These are phyloP conservation scores for Platanthera zijinensis DNA, from an alignment of 106 monocot species.

Conservation along the genomic window DNA sequence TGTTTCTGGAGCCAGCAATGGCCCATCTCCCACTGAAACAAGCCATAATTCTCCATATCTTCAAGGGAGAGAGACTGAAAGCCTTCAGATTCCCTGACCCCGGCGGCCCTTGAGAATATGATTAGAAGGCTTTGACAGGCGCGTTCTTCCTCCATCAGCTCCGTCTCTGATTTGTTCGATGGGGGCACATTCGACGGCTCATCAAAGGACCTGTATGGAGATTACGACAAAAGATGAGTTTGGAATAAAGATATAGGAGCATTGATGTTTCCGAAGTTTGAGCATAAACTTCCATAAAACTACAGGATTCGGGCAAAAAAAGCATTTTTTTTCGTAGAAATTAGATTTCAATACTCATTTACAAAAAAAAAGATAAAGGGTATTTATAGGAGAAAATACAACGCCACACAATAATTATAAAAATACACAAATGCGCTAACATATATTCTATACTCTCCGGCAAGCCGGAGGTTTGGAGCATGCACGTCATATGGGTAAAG, in stretches of 20 bases:
- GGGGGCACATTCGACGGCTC: background rate
- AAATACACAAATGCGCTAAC: no score
- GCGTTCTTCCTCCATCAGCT: constrained; percentile 8
- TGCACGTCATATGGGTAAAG: no score
- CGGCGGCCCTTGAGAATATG: background rate
- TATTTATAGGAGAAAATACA: no score
- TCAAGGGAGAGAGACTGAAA: background rate
- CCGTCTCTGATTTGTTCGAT: background rate
- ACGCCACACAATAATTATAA: no score
- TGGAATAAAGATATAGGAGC: background rate
- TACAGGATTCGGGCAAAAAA: no score
- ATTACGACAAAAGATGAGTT: background rate
- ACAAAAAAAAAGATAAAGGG: no score
- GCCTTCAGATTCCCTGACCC: background rate
- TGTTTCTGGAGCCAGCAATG: background rate
- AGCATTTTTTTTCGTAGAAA: no score
- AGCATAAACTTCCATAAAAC: background rate
- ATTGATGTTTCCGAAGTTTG: background rate
- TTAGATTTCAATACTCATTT: no score
- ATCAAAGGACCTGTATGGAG: background rate
- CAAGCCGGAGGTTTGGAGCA: no score
- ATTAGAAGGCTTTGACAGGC: constrained; percentile 5
- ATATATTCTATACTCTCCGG: no score
- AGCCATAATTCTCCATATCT: constrained; percentile 1
- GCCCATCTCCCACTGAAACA: background rate